A percentile compares a stretch with the other conserved stretches of the same genome.
phyloP scores from a whole-genome alignment of 305 asterid species.

The Fraxinus latifolia region DNA sequence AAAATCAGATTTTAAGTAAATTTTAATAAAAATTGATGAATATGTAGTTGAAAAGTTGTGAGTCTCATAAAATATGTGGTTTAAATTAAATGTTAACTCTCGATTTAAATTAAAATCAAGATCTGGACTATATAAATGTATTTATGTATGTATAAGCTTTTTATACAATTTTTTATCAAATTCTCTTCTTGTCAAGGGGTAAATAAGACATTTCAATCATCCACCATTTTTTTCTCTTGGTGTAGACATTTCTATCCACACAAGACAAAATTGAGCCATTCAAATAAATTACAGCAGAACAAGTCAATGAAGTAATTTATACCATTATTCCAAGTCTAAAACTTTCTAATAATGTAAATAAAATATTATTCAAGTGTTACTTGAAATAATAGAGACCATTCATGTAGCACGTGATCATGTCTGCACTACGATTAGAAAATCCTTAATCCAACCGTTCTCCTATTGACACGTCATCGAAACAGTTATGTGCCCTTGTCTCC shows the following conservation, averaged over 20 bases:
- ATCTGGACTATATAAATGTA: too few relatives aligned
- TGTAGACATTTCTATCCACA: neutral
- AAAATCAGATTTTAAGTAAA: too few relatives aligned
- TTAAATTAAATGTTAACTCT: too few relatives aligned
- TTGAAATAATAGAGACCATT: constrained; percentile 6
- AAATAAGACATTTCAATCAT: neutral
- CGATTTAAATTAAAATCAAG: too few relatives aligned
- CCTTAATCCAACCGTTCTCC: constrained; percentile 16
- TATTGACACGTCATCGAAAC: constrained; percentile 20
- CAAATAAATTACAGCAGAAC: neutral
- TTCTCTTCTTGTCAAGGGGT: neutral
- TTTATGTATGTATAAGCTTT: too few relatives aligned
- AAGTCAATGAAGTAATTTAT: neutral
- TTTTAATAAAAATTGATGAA: too few relatives aligned
- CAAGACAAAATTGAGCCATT: neutral
- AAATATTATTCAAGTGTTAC: neutral
- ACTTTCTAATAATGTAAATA: neutral
- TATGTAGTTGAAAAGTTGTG: too few relatives aligned
- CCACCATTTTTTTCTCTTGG: neutral
- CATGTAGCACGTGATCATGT: constrained; percentile 45
- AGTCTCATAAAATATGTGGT: too few relatives aligned
- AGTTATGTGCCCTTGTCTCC: constrained; percentile 16
- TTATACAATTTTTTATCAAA: neutral
- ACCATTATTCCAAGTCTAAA: neutral
- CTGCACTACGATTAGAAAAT: constrained; percentile 14